Evolutionary conservation across 2,329 filamentous ascomycete genomes (phyloP).

Genomic region (Verticillium alfalfae): DNA sequence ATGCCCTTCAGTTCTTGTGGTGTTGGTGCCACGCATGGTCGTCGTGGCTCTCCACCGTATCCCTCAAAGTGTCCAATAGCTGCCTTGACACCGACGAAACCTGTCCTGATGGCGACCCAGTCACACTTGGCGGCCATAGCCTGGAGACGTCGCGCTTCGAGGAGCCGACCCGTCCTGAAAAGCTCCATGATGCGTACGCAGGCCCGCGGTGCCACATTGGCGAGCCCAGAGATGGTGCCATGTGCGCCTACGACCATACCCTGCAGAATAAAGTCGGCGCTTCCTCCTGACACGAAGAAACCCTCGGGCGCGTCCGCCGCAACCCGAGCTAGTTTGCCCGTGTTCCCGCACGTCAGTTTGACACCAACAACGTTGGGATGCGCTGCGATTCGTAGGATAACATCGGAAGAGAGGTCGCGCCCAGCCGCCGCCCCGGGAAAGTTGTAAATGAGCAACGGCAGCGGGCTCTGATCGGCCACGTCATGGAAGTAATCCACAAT

Average conservation of each 20-base stretch:
- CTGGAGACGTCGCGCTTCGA: conserved; percentile 47
- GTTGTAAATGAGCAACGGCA: conserved; percentile 60
- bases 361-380: conserved; percentile 56
- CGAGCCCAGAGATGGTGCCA: conserved; percentile 67
- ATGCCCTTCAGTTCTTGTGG: conserved; percentile 25
- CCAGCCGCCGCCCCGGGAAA: conserved; percentile 53
- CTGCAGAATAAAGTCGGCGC: conserved; percentile 69
- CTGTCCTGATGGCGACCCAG: conserved; percentile 42
- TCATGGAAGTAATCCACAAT: conserved; percentile 57
- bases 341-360: conserved; percentile 61
- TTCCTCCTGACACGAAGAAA: conserved; percentile 68
- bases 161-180: conserved; percentile 49
- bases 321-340: conserved; percentile 58
- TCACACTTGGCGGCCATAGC: conserved; percentile 39
- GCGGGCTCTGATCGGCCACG: conserved; percentile 49
- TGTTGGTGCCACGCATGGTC: conserved; percentile 29
- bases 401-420: conserved; percentile 52
- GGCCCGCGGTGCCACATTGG: conserved; percentile 62
- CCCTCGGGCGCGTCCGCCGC: conserved; percentile 25
- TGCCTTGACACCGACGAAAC: conserved; percentile 42
- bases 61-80: conserved; percentile 33
- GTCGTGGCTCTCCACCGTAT: conserved; percentile 30
- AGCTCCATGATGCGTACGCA: conserved; percentile 57
- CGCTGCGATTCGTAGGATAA: conserved; percentile 45
- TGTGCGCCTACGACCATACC: conserved; percentile 64